Conservation (phyloP, 768 basidiomycete species). For the Boletus rex-veris region DNA sequence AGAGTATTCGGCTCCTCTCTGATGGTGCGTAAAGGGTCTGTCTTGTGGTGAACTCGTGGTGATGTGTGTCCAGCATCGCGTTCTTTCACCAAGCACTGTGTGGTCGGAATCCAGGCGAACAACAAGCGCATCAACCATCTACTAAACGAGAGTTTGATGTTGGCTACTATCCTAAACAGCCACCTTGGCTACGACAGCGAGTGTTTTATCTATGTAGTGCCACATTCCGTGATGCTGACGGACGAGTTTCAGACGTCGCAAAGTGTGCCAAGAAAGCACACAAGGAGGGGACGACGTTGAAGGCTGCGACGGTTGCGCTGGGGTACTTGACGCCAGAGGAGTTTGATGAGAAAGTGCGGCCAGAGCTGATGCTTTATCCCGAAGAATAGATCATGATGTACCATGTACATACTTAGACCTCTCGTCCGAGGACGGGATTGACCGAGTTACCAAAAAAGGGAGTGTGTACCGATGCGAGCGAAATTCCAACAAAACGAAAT, state of each 20-base stretch:
- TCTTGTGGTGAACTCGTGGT: conserved; percentile 4
- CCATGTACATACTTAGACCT: neutral
- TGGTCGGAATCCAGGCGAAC: conserved; percentile 94
- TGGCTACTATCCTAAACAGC: conserved; percentile 95
- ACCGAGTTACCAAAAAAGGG: conserved; percentile 30
- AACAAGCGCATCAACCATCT: conserved; percentile 87
- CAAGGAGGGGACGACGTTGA: conserved; percentile 94
- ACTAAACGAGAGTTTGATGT: conserved; percentile 94
- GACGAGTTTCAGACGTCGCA: conserved; percentile 71
- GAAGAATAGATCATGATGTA: conserved; percentile 38
- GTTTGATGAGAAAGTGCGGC: conserved; percentile 91
- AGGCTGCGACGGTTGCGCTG: conserved; percentile 87
- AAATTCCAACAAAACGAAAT: conserved; percentile 35
- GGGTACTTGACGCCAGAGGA: conserved; percentile 86
- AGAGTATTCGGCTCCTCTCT: conserved; percentile 88
- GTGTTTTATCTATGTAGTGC: conserved; percentile 32
- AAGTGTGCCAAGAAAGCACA: conserved; percentile 99
- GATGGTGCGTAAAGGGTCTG: conserved; percentile 58
- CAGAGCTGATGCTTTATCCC: conserved; percentile 86
- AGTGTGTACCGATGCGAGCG: conserved; percentile 32
- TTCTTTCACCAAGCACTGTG: conserved; percentile 96
- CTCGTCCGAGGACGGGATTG: conserved; percentile 20
- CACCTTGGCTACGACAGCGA: conserved; percentile 95
- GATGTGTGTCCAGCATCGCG: conserved; percentile 55
- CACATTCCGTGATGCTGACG: conserved; percentile 3